phyloP scores from a whole-genome alignment of 2,329 filamentous ascomycete species.

The Thermothelomyces thermophilus region DNA sequence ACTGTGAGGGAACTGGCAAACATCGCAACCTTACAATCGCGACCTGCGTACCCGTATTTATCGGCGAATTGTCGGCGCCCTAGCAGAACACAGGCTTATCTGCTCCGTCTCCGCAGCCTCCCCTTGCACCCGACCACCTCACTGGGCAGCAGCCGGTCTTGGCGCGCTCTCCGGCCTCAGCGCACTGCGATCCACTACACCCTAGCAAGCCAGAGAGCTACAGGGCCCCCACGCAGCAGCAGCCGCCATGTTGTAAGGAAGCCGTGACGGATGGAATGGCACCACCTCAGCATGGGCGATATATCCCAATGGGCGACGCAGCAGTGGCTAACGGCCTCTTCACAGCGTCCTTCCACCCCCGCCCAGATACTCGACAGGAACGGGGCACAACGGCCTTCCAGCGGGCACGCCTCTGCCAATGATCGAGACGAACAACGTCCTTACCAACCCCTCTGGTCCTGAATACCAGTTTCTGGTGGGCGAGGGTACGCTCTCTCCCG shows the following conservation, averaged over 20 bases:
- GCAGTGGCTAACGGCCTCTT: constrained; percentile 16
- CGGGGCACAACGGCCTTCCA: constrained; percentile 65
- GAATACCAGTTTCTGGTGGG: constrained; percentile 89
- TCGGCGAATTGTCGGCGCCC: no score
- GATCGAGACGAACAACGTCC: constrained; percentile 89
- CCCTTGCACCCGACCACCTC: no score
- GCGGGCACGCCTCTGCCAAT: constrained; percentile 64
- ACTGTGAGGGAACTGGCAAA: neutral
- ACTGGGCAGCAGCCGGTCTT: neutral
- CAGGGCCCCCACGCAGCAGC: constrained; percentile 1
- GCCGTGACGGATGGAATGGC: constrained; percentile 1
- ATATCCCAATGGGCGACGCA: neutral
- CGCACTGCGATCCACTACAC: constrained; percentile 1
- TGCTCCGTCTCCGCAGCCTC: no score
- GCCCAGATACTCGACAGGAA: constrained; percentile 70
- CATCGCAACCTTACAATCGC: neutral
- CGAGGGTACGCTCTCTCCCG: constrained; percentile 77
- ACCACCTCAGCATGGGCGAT: neutral
- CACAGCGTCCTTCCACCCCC: constrained; percentile 77
- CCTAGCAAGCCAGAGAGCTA: neutral
- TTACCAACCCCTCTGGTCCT: constrained; percentile 71
- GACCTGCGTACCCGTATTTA: neutral
- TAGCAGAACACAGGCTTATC: no score
- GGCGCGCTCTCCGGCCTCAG: neutral
- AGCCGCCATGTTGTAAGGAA: constrained; percentile 20